Conservation (phyloP, 257 asterid genomes). For the Cynanchum wilfordii region DNA sequence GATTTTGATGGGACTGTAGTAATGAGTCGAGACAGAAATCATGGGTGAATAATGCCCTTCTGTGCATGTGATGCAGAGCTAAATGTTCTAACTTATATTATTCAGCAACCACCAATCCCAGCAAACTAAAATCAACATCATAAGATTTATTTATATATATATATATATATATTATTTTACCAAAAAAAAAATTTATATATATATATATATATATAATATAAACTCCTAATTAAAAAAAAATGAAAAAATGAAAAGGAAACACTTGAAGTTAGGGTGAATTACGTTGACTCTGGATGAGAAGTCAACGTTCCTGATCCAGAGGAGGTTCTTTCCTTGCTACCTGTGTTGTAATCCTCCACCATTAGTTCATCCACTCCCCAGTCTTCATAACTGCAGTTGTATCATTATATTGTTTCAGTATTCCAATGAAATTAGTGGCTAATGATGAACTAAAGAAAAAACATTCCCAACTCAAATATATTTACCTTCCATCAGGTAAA, state of each 20-base stretch:
- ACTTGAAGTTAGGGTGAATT: background rate
- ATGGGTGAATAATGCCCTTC: background rate
- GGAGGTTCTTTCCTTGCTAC: background rate
- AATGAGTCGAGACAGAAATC: background rate
- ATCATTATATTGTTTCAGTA: background rate
- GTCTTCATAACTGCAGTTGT: background rate
- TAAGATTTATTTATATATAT: too few species aligned
- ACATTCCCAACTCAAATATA: background rate
- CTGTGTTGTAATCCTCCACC: background rate
- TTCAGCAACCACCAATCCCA: too few species aligned
- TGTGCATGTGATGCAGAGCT: too few species aligned
- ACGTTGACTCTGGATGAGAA: background rate
- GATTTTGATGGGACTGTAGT: background rate
- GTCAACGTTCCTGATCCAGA: background rate
- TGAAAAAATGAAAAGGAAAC: background rate
- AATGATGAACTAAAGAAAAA: background rate
- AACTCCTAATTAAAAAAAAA: background rate
- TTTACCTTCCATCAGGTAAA: constrained; percentile 2
- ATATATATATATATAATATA: too few species aligned
- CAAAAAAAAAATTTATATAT: too few species aligned
- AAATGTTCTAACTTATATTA: too few species aligned
- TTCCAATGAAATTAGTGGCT: background rate
- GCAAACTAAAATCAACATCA: too few species aligned
- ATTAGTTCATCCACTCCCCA: constrained; percentile 1
- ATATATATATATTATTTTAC: too few species aligned